A percentile compares a stretch with the other conserved stretches of the same genome.
Conservation (phyloP, 108 stramenopile species). For the Skeletonema potamos region DNA sequence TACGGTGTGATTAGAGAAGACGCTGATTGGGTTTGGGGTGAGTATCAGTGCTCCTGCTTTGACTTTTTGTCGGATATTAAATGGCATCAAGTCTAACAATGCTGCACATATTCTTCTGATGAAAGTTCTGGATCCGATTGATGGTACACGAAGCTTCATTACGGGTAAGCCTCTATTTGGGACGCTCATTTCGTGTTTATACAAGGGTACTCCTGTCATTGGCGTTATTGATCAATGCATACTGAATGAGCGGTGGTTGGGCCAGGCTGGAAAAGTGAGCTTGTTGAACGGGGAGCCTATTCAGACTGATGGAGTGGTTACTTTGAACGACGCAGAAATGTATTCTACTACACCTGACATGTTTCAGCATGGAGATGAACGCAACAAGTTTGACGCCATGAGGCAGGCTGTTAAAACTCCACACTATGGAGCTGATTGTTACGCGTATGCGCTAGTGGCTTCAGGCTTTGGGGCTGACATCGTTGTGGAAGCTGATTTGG, state of each 20-base stretch:
- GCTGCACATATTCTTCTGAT: no score
- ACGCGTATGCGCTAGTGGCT: slow-evolving; percentile 37
- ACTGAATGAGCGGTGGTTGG: slow-evolving; percentile 35
- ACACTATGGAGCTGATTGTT: slow-evolving; percentile 39
- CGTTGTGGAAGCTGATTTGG: slow-evolving; percentile 34
- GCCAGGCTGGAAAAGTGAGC: slow-evolving; percentile 3
- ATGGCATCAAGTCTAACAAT: neutral
- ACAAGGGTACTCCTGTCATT: slow-evolving; percentile 36
- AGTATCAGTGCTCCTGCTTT: neutral
- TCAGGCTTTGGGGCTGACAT: slow-evolving; percentile 35
- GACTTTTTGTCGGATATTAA: neutral
- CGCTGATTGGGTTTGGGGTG: slow-evolving; percentile 37
- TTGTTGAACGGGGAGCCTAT: slow-evolving; percentile 22
- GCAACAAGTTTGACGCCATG: slow-evolving; percentile 18
- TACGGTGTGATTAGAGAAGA: slow-evolving; percentile 22
- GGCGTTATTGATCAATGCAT: slow-evolving; percentile 44
- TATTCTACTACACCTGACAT: slow-evolving; percentile 40
- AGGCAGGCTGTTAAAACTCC: slow-evolving; percentile 11
- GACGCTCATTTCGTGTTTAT: slow-evolving; percentile 22
- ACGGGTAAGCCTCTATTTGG: slow-evolving; percentile 43
- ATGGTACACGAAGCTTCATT: slow-evolving; percentile 36
- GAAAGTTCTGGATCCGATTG: slow-evolving; percentile 35
- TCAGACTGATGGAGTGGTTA: slow-evolving; percentile 15
- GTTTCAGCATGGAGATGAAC: slow-evolving; percentile 29
- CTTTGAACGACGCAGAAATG: slow-evolving; percentile 26